Conservation (phyloP, 1,139 yeast species). For the Saccharomycopsis phalli region DNA sequence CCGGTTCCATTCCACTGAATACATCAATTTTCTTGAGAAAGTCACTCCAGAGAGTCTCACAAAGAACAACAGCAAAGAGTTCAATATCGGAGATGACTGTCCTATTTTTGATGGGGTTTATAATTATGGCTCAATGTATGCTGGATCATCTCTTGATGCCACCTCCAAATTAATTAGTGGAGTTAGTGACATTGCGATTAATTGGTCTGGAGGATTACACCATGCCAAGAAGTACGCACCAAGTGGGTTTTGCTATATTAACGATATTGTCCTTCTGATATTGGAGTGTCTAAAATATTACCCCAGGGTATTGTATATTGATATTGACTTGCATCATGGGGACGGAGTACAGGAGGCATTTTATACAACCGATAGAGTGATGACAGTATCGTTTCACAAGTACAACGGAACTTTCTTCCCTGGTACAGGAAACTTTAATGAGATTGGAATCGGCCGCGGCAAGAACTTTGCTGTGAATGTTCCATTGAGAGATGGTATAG, state of each 20-base stretch:
- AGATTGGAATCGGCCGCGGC: slow-evolving; percentile 81
- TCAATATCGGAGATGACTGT: slow-evolving; percentile 95
- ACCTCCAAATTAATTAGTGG: slow-evolving; percentile 74
- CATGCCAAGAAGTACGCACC: slow-evolving; percentile 95
- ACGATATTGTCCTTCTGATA: slow-evolving; percentile 87
- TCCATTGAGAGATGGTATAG: slow-evolving; percentile 93
- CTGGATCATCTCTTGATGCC: slow-evolving; percentile 93
- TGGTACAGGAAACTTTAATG: slow-evolving; percentile 87
- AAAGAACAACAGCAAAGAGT: slow-evolving; percentile 55
- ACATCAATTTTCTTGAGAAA: slow-evolving; percentile 65
- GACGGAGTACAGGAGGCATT: slow-evolving; percentile 98
- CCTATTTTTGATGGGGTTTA: slow-evolving; percentile 95
- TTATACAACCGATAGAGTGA: slow-evolving; percentile 88
- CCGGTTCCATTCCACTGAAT: slow-evolving; percentile 83
- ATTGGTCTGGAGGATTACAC: slow-evolving; percentile 96
- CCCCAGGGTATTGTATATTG: slow-evolving; percentile 87
- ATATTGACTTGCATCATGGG: slow-evolving; percentile 94
- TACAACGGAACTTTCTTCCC: slow-evolving; percentile 88
- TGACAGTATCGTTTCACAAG: slow-evolving; percentile 93
- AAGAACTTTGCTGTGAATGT: slow-evolving; percentile 82
- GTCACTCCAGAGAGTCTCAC: slow-evolving; percentile 77
- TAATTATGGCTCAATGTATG: slow-evolving; percentile 76
- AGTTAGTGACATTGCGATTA: slow-evolving; percentile 90
- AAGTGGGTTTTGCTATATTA: slow-evolving; percentile 90
- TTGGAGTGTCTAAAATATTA: slow-evolving; percentile 75